Evolutionary conservation across 2,329 filamentous ascomycete species (phyloP).

Genomic region (Pseudogymnoascus sp.): DNA sequence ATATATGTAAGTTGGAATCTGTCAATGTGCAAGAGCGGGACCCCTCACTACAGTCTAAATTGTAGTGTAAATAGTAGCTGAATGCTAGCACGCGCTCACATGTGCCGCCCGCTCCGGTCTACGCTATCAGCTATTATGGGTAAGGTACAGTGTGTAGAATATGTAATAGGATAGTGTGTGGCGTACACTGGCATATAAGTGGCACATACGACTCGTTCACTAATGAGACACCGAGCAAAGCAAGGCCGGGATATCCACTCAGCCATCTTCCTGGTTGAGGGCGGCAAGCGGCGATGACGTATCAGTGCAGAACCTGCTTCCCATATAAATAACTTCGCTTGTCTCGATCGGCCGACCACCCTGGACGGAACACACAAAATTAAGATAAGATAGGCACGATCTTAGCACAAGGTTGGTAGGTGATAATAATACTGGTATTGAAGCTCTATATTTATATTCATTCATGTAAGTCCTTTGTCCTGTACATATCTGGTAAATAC

Average conservation of each 20-base stretch:
- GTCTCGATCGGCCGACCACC: background rate
- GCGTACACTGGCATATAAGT: background rate
- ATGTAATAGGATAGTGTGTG: background rate
- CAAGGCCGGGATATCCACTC: conserved; percentile 1
- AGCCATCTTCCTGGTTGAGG: background rate
- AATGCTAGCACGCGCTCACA: background rate
- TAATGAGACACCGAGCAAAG: background rate
- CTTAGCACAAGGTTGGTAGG: background rate
- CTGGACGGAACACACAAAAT: background rate
- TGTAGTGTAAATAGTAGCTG: background rate
- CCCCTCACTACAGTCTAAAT: background rate
- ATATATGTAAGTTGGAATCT: background rate
- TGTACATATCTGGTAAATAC: background rate
- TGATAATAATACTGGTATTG: background rate
- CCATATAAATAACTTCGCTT: conserved; percentile 5
- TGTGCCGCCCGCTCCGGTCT: background rate
- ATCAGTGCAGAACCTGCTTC: conserved; percentile 1
- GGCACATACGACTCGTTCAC: background rate
- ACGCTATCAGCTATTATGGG: background rate
- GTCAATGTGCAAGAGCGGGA: conserved; percentile 3
- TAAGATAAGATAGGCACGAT: background rate
- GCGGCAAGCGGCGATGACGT: conserved; percentile 2
- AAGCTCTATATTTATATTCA: background rate
- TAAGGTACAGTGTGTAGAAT: background rate
- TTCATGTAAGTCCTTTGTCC: background rate